Evolutionary conservation across 2,329 filamentous ascomycete species (phyloP), one percentile per base, ranked within the genome.

Genomic region (Sarocladiaceae sp.): DNA sequence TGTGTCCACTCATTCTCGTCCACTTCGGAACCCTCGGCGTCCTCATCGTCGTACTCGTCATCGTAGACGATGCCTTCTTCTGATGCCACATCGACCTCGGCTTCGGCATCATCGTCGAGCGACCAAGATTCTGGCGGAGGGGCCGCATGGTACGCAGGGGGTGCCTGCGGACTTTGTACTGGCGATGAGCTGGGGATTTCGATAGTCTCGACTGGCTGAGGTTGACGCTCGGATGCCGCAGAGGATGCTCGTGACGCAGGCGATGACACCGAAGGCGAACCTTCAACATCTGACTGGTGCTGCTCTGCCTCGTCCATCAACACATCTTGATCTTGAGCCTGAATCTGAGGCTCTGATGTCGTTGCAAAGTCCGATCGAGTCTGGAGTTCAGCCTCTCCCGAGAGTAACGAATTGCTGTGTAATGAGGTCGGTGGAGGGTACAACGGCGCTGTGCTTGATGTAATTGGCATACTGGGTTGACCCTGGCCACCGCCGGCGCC

Each of bases 161-260:
- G 18, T 7, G 5, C 33, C 26, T 11, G 3, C n/a, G 25, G 28
- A 20, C 26, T 48, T 17, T 33, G 25, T 4, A 48, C 28, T 23
- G 50, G 52, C 15, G 54, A 55, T 4, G 53, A 56, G 33, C 52
- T 54, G 25, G 33, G 44, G 17, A 48, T 48, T n/a, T 54, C 52
- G 17, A 55, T 55, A 20, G 53, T 49, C 25, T 52, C 54, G 5
- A 54, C 42, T 20, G 49, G 49, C 18, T 22, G 26, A 7, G 44
- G 12, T 6, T 13, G 26, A n/a, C 13, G n/a, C 10, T 22, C 44
- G 13, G 44, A 4, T 3, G 25, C 22, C 13, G 25, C 8, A n/a
- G 31, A 28, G 6, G 44, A 48, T 4, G 10, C 28, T 5, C 31
- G 10, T 18, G 44, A 48, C 7, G 18, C 26, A 31, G 20, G 44